Percentiles rank a stretch among this genome's conserved stretches.
These are phyloP conservation scores for Cucumis melo DNA, from an alignment of 306 rosid species.

Conservation along the genomic window DNA sequence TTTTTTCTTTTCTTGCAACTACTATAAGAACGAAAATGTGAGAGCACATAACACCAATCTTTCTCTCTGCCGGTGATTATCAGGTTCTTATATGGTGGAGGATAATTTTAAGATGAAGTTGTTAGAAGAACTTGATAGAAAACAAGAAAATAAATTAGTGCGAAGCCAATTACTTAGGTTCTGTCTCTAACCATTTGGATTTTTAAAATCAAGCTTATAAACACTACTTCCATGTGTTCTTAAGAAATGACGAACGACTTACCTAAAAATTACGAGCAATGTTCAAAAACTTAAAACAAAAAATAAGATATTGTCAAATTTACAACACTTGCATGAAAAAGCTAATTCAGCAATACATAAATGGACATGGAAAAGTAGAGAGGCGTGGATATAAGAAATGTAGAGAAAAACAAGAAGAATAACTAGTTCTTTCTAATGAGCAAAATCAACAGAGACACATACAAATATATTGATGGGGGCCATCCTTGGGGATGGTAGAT, in stretches of 20 bases:
- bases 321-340: neutral
- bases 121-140: neutral
- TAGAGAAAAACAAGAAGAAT: neutral
- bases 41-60: neutral
- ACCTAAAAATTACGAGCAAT: too few relatives aligned
- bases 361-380: neutral
- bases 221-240: too few relatives aligned
- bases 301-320: too few relatives aligned
- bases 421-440: neutral
- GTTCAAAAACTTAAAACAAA: too few relatives aligned
- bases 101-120: neutral
- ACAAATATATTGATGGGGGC: neutral
- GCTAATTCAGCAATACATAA: neutral
- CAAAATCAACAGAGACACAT: neutral
- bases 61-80: neutral
- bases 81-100: neutral
- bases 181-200: too few relatives aligned
- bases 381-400: neutral
- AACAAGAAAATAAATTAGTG: neutral
- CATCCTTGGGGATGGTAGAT: neutral
- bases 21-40: neutral
- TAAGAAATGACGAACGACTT: too few relatives aligned
- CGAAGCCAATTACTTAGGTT: neutral
- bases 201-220: too few relatives aligned
- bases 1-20: neutral